phyloP scores from a whole-genome alignment of 2,329 filamentous ascomycete genomes.

The Arthrobotrys conoides region DNA sequence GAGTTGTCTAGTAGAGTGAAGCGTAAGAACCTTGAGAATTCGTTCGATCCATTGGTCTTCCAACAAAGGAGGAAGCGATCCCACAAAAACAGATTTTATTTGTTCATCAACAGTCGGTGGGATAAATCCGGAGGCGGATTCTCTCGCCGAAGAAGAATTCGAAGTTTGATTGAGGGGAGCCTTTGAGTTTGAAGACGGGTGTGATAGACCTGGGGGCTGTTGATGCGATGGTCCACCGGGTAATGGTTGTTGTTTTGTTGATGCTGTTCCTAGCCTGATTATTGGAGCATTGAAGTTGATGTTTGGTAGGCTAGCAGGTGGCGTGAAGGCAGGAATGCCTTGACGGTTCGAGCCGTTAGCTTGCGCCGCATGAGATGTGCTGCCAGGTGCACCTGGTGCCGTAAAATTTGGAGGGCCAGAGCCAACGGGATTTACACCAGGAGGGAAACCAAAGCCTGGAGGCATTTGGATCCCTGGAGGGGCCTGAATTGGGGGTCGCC shows the following conservation, averaged over 20 bases:
- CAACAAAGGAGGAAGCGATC: conserved; percentile 83
- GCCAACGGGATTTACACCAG: conserved; percentile 61
- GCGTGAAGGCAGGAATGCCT: conserved; percentile 82
- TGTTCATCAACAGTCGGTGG: conserved; percentile 93
- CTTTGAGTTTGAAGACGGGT: conserved; percentile 32
- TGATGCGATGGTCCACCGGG: conserved; percentile 34
- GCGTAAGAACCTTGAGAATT: conserved; percentile 71
- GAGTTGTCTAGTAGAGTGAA: too few species aligned
- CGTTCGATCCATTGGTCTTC: conserved; percentile 83
- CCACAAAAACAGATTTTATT: conserved; percentile 88
- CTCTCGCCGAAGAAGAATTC: conserved; percentile 27
- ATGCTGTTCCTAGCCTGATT: conserved; percentile 88
- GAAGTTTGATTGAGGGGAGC: conserved; percentile 26
- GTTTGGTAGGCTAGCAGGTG: conserved; percentile 91
- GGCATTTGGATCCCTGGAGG: conserved; percentile 62
- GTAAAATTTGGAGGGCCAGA: conserved; percentile 66
- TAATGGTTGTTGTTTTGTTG: conserved; percentile 72
- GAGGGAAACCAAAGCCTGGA: conserved; percentile 61
- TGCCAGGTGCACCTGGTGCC: conserved; percentile 84
- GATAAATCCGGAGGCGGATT: conserved; percentile 67
- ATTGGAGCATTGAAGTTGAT: conserved; percentile 99
- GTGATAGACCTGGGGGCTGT: conserved; percentile 20
- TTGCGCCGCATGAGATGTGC: conserved; percentile 80
- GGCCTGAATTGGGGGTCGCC: conserved; percentile 63
- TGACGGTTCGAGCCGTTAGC: conserved; percentile 82